These are phyloP conservation scores for Pelargonium cotyledonis DNA, from an alignment of 441 rosid genomes.

Conservation along the genomic window DNA sequence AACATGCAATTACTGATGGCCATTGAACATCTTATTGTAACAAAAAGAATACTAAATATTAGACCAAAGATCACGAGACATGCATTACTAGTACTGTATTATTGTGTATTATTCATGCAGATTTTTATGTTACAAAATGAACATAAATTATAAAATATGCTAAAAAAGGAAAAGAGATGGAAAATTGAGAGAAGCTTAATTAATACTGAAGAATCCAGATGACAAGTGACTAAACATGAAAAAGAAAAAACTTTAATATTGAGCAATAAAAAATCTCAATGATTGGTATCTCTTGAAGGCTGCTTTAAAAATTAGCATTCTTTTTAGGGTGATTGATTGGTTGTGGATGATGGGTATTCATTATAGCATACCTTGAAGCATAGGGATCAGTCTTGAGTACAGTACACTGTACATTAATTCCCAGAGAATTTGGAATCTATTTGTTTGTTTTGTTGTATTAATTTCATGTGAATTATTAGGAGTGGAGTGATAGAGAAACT, in stretches of 20 bases:
- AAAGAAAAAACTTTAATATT: conserved; percentile 19
- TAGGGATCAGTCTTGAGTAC: conserved; percentile 22
- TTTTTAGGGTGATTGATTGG: conserved; percentile 22
- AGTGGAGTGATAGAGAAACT: too few relatives aligned
- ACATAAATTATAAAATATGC: neutral
- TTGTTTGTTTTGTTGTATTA: too few relatives aligned
- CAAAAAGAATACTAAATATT: too few relatives aligned
- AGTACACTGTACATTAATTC: too few relatives aligned
- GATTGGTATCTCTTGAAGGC: conserved; percentile 23
- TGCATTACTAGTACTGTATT: too few relatives aligned
- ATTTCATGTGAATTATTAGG: too few relatives aligned
- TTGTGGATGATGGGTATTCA: conserved; percentile 21
- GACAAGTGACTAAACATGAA: conserved; percentile 43
- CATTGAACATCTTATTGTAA: too few relatives aligned
- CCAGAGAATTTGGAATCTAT: too few relatives aligned
- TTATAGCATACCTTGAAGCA: conserved; percentile 31
- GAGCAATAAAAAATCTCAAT: conserved; percentile 9
- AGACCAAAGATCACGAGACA: too few relatives aligned
- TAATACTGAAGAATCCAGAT: conserved; percentile 29
- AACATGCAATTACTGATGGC: too few relatives aligned
- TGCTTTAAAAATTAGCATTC: conserved; percentile 19
- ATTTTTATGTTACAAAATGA: too few relatives aligned
- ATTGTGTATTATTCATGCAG: too few relatives aligned
- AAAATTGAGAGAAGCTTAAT: conserved; percentile 32
- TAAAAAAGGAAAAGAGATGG: neutral